Evolutionary conservation across 2,329 filamentous ascomycete genomes (phyloP).

Genomic region (Talaromyces sp.): DNA sequence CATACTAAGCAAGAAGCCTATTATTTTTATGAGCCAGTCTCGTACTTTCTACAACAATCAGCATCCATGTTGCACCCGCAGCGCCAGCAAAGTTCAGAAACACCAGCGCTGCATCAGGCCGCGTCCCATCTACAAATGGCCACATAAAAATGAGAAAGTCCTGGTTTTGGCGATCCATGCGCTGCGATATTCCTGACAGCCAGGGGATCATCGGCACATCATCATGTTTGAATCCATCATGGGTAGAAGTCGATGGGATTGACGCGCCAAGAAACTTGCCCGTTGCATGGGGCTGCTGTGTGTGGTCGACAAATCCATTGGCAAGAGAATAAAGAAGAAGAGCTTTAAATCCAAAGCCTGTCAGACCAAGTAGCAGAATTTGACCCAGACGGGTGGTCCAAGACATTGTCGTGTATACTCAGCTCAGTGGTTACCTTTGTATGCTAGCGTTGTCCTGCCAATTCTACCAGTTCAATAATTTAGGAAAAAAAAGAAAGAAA

Average conservation of each 20-base stretch:
- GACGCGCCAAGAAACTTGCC: not conserved
- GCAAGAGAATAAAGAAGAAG: not conserved
- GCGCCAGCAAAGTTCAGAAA: not conserved
- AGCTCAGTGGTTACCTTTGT: not conserved
- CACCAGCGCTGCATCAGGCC: not conserved
- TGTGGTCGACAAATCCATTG: not conserved
- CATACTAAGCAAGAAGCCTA: not conserved
- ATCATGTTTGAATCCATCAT: not conserved
- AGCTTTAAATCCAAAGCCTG: not conserved
- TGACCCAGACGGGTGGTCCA: not conserved
- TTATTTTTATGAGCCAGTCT: not conserved
- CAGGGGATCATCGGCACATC: not conserved
- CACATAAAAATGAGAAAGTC: conserved; percentile 1
- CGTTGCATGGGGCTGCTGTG: not conserved
- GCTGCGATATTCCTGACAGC: not conserved
- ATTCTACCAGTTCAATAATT: no score
- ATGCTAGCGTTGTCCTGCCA: not conserved
- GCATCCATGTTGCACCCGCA: not conserved
- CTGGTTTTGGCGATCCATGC: not conserved
- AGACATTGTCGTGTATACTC: not conserved
- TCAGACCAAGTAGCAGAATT: not conserved
- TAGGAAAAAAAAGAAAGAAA: no score
- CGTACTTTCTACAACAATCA: conserved; percentile 1
- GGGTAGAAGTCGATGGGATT: not conserved
- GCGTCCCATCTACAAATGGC: not conserved